These are phyloP conservation scores for Neocucurbitaria cava DNA, from an alignment of 2,329 filamentous ascomycete genomes.

Conservation along the genomic window DNA sequence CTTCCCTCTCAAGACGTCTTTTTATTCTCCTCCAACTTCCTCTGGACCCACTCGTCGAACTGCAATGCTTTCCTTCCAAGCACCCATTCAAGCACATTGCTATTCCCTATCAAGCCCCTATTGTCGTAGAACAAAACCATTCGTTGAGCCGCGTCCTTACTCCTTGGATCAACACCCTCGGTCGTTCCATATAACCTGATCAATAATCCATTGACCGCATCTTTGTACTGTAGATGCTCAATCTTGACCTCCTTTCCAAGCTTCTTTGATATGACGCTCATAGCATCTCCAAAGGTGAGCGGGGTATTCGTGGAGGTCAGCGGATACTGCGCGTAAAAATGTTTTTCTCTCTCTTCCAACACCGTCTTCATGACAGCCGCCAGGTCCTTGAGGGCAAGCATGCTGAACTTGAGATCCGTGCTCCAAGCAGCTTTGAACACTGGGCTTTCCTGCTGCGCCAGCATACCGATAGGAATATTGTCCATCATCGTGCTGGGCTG, in stretches of 20 bases:
- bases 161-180: neutral
- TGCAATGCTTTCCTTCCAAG: neutral
- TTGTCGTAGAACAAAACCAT: neutral
- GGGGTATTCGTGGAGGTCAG: constrained; percentile 25
- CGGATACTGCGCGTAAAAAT: constrained; percentile 38
- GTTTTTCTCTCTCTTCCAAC: constrained; percentile 30
- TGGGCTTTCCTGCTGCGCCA: constrained; percentile 26
- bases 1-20: neutral
- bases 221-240: constrained; percentile 17
- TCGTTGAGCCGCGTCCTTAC: neutral
- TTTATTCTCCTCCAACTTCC: neutral
- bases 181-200: constrained; percentile 6
- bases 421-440: constrained; percentile 27
- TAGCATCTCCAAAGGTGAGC: constrained; percentile 22
- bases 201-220: constrained; percentile 21
- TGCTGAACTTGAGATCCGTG: constrained; percentile 28
- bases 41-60: neutral
- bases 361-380: constrained; percentile 31
- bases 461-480: constrained; percentile 25
- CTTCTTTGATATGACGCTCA: constrained; percentile 20
- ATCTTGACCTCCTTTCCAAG: constrained; percentile 35
- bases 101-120: neutral
- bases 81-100: neutral
- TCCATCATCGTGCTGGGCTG: constrained; percentile 45
- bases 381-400: constrained; percentile 33